Evolutionary conservation across 257 asterid genomes (phyloP).

Genomic region (Rhazya stricta): DNA sequence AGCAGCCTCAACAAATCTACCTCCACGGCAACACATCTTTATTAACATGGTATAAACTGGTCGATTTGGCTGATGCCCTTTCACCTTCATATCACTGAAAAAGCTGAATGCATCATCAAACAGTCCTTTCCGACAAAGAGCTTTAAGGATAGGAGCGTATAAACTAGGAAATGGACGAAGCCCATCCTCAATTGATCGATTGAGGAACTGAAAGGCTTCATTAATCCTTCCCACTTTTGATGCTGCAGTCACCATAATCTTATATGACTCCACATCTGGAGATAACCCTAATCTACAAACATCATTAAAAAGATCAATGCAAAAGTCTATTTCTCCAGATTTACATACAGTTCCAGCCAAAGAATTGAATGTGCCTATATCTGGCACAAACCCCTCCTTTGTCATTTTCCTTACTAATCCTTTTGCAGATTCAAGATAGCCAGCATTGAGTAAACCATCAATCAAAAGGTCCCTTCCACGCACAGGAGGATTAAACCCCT

Average conservation of each 20-base stretch:
- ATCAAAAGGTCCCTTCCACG: constrained; percentile 89
- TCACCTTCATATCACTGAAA: constrained; percentile 84
- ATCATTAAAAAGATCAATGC: constrained; percentile 63
- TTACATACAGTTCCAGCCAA: constrained; percentile 69
- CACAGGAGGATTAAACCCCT: constrained; percentile 88
- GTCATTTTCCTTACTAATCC: constrained; percentile 87
- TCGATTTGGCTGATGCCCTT: constrained; percentile 92
- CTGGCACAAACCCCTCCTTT: constrained; percentile 82
- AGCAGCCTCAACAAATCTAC: constrained; percentile 88
- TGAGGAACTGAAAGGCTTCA: constrained; percentile 69
- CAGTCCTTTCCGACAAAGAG: constrained; percentile 63
- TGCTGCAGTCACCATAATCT: constrained; percentile 54
- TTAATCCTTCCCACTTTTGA: constrained; percentile 75
- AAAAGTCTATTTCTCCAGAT: constrained; percentile 68
- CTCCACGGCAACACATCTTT: constrained; percentile 84
- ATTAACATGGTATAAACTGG: constrained; percentile 88
- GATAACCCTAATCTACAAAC: constrained; percentile 62
- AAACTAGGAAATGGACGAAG: constrained; percentile 86
- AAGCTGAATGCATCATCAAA: constrained; percentile 93
- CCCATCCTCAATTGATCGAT: constrained; percentile 79
- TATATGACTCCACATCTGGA: constrained; percentile 69
- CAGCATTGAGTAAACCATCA: constrained; percentile 81
- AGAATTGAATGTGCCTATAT: constrained; percentile 76
- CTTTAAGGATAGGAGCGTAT: constrained; percentile 83
- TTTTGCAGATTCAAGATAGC: constrained; percentile 95